phyloP scores from a whole-genome alignment of 169 alveolate species.

The Eimeria maxima region DNA sequence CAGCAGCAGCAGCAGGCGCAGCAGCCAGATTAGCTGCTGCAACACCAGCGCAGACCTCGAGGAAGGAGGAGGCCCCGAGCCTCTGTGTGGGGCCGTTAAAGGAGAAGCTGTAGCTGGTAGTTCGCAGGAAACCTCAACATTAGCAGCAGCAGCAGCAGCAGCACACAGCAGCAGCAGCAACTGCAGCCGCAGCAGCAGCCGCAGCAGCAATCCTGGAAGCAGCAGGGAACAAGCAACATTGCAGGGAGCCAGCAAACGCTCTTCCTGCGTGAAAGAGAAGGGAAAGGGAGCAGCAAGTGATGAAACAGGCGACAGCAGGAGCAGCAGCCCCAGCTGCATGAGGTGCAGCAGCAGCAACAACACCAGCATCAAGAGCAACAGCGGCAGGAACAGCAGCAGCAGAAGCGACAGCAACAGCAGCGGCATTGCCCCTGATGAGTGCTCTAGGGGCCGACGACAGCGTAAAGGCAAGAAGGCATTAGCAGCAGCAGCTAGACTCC shows the following conservation, averaged over 20 bases:
- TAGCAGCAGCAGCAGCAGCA: background rate
- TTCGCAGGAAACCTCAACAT: background rate
- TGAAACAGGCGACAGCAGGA: background rate
- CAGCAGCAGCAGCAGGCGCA: slow-evolving; percentile 14
- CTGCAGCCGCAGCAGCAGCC: background rate
- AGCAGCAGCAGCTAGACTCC: background rate
- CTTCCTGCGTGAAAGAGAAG: background rate
- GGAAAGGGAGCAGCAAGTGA: background rate
- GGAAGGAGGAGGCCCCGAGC: background rate
- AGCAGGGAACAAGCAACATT: background rate
- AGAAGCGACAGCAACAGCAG: background rate
- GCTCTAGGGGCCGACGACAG: background rate
- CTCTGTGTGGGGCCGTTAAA: background rate
- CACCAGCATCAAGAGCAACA: background rate
- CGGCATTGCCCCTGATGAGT: background rate
- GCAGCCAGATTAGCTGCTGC: slow-evolving; percentile 17
- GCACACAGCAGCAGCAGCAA: background rate
- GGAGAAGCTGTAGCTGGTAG: background rate
- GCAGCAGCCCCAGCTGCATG: background rate
- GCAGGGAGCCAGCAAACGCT: background rate
- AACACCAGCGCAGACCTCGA: background rate
- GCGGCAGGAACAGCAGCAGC: background rate
- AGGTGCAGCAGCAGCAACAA: background rate
- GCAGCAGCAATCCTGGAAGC: background rate
- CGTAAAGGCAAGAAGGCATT: background rate